phyloP scores from a whole-genome alignment of 1,284 basidiomycete genomes.

The Ceratobasidium sp. region DNA sequence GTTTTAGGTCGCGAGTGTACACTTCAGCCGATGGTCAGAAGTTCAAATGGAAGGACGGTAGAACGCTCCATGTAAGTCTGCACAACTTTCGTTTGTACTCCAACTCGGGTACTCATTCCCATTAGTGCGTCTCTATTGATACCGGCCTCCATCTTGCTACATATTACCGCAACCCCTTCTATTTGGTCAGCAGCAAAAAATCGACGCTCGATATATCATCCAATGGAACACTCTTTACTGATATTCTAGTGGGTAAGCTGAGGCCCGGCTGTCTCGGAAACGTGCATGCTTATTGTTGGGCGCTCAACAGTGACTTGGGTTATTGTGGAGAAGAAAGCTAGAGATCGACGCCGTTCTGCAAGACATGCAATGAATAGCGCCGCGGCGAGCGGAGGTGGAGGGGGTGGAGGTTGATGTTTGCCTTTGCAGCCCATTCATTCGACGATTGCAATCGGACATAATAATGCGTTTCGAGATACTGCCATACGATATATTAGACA shows the following conservation, averaged over 20 bases:
- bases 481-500: too few relatives aligned
- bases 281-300: too few relatives aligned
- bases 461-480: too few relatives aligned
- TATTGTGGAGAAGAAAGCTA: conserved; percentile 25
- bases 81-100: background rate
- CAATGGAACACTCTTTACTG: background rate
- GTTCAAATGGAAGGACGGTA: conserved; percentile 7
- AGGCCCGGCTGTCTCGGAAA: background rate
- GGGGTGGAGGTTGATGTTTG: background rate
- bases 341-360: conserved; percentile 4
- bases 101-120: background rate
- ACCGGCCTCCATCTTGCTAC: conserved; percentile 13
- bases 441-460: too few relatives aligned
- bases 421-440: too few relatives aligned
- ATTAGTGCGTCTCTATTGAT: background rate
- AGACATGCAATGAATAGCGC: background rate
- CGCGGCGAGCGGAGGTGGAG: background rate
- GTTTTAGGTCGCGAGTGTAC: background rate
- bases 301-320: conserved; percentile 11
- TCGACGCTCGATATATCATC: conserved; percentile 17
- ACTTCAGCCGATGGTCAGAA: background rate
- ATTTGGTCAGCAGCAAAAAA: background rate
- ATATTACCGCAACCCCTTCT: conserved; percentile 10
- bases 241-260: conserved; percentile 10
- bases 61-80: background rate